Evolutionary conservation across 2,329 filamentous ascomycete genomes (phyloP).

Genomic region (Colletotrichum simmondsii): DNA sequence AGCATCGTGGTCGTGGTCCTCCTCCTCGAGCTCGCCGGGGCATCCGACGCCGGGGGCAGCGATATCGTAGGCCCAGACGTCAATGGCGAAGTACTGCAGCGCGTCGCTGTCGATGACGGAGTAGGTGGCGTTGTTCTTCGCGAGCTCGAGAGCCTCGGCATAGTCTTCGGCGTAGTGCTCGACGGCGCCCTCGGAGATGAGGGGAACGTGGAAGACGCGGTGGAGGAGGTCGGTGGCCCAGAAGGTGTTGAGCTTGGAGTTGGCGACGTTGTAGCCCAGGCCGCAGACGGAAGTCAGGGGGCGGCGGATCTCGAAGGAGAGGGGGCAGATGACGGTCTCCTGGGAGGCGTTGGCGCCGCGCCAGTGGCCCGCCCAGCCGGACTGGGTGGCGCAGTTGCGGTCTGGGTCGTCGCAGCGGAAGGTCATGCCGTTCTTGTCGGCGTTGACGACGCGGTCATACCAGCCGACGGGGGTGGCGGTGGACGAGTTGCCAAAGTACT

Average conservation of each 20-base stretch:
- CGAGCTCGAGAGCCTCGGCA: constrained; percentile 62
- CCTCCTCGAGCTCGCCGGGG: constrained; percentile 52
- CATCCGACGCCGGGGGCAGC: constrained; percentile 72
- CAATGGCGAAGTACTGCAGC: constrained; percentile 76
- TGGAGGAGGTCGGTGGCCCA: constrained; percentile 76
- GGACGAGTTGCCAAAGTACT: constrained; percentile 73
- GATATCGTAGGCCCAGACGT: constrained; percentile 74
- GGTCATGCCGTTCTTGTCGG: constrained; percentile 65
- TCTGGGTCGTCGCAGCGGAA: constrained; percentile 79
- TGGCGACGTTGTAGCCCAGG: constrained; percentile 70
- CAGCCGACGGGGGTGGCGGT: constrained; percentile 70
- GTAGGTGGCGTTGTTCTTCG: constrained; percentile 56
- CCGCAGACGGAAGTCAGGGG: constrained; percentile 70
- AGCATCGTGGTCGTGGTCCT: constrained; percentile 8
- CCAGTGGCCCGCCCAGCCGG: constrained; percentile 74
- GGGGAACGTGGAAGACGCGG: constrained; percentile 71
- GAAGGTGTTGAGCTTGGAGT: constrained; percentile 67
- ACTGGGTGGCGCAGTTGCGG: constrained; percentile 66
- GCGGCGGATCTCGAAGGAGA: constrained; percentile 68
- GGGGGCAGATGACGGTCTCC: constrained; percentile 77
- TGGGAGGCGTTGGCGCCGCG: constrained; percentile 71
- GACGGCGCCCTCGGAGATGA: constrained; percentile 67
- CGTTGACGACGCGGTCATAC: constrained; percentile 69
- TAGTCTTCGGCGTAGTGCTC: constrained; percentile 73
- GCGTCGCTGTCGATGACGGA: constrained; percentile 69